Conservation (phyloP, 2,329 filamentous ascomycete genomes). For the Hymenoscyphus repandus region DNA sequence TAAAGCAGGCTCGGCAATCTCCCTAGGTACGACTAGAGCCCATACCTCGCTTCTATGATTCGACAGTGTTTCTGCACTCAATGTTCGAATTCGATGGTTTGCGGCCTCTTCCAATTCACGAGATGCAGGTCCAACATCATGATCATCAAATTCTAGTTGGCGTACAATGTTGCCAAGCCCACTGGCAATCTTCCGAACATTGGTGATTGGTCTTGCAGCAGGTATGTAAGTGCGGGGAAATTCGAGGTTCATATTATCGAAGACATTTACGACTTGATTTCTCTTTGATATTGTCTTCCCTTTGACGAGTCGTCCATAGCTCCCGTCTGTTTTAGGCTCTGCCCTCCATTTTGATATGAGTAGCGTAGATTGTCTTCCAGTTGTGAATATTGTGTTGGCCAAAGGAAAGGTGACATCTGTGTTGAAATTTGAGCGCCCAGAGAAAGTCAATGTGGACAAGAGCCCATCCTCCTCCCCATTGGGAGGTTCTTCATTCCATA, state of each 20-base stretch:
- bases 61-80: background rate
- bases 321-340: background rate
- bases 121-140: conserved; percentile 54
- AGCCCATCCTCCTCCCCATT: conserved; percentile 1
- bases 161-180: conserved; percentile 77
- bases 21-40: conserved; percentile 59
- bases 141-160: conserved; percentile 45
- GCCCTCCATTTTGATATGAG: conserved; percentile 38
- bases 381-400: conserved; percentile 74
- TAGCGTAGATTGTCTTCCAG: conserved; percentile 57
- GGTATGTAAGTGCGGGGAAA: conserved; percentile 33
- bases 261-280: conserved; percentile 17
- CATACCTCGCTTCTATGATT: conserved; percentile 45
- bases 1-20: background rate
- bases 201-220: conserved; percentile 55
- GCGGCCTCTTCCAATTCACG: conserved; percentile 65
- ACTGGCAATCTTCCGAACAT: conserved; percentile 54
- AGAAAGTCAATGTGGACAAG: conserved; percentile 22
- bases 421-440: background rate
- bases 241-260: conserved; percentile 2
- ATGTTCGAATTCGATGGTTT: conserved; percentile 47
- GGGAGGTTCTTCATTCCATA: conserved; percentile 35
- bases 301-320: conserved; percentile 7
- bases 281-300: conserved; percentile 12
- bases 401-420: conserved; percentile 49